These are phyloP conservation scores for Trichoderma sp. DNA, from an alignment of 2,329 filamentous ascomycete species.

Conservation along the genomic window DNA sequence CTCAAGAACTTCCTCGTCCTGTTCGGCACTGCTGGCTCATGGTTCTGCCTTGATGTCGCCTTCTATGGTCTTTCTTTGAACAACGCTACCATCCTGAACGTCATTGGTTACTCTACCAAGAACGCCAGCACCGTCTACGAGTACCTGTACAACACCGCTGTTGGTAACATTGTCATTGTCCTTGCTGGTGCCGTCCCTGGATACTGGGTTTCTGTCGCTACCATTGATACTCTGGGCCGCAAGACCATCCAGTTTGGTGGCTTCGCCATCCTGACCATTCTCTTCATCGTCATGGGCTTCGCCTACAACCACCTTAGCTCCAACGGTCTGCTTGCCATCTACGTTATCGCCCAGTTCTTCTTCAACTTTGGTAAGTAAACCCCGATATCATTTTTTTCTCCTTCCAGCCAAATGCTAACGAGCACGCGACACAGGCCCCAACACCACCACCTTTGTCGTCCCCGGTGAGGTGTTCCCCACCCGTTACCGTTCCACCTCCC, in stretches of 20 bases:
- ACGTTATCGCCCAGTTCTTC: slow-evolving; percentile 60
- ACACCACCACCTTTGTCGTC: slow-evolving; percentile 59
- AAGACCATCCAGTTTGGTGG: slow-evolving; percentile 74
- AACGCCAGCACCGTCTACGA: slow-evolving; percentile 61
- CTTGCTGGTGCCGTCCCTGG: slow-evolving; percentile 78
- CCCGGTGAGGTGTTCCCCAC: slow-evolving; percentile 60
- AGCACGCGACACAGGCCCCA: slow-evolving; percentile 43
- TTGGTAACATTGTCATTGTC: slow-evolving; percentile 78
- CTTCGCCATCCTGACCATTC: slow-evolving; percentile 61
- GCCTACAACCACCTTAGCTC: slow-evolving; percentile 56
- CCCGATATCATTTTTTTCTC: background rate
- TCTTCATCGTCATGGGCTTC: slow-evolving; percentile 65
- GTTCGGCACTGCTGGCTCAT: slow-evolving; percentile 78
- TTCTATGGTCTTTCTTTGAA: slow-evolving; percentile 74
- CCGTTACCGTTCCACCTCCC: slow-evolving; percentile 58
- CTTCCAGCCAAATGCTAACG: too few species aligned
- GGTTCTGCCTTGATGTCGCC: slow-evolving; percentile 70
- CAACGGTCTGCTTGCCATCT: slow-evolving; percentile 57
- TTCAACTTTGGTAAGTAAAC: slow-evolving; percentile 54
- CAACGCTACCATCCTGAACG: slow-evolving; percentile 69
- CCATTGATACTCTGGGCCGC: slow-evolving; percentile 72
- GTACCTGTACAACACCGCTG: slow-evolving; percentile 70
- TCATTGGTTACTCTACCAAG: slow-evolving; percentile 67
- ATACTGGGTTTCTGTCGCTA: slow-evolving; percentile 78
- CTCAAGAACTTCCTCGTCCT: slow-evolving; percentile 72